Base-by-base conservation (phyloP, 2,329 filamentous ascomycete species). In the Lachnellula subtilissima region DNA sequence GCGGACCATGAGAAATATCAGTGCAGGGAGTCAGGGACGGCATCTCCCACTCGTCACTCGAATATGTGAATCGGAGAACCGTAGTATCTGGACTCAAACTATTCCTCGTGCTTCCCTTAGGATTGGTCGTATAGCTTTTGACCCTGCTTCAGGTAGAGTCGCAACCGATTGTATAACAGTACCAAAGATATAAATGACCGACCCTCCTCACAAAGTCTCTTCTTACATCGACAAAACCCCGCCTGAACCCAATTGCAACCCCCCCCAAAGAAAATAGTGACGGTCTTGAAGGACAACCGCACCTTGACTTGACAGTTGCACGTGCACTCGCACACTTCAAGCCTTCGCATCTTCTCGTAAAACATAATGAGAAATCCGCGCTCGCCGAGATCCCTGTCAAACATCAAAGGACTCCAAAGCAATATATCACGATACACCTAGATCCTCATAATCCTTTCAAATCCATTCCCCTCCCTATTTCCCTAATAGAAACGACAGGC, bases 11-110 rank as follows among this genome's bases (percentile, higher is more conserved):
- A 32, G 28, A 32, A 32, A 11, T 9, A 11, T 9, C 9, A 32
- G 3, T 84, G 80, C 19, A 19, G 19, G 19, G 2, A 19, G 19
- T 19, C 58, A 77, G 75, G 62, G 77, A 83, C 61, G 83, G 83
- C 1, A 70, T 86, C 19, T 83, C 80, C 61, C 83, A 86, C 65
- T 78, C 84, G 60, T 82, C 83, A 1, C 75, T 78, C 52, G 83
- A 85, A 64, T 85, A 81, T 63, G 79, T 78, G 25, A 78, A 76
- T 42, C 78, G 0, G 80, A 82, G 42, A 81, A 85, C 63, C 85
- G 81, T 64, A 73, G 75, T 1, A 71, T 76, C 17, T 80, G 80
- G 3, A 76, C 79, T 46, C 70, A 76, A 69, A 71, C 81, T 5
- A 59, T 78, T 49, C 55, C 74, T 42, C 17, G 1, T 32, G 28